Base-by-base conservation (phyloP, 2,329 filamentous ascomycete species). In the Hymenoscyphus scutula region DNA sequence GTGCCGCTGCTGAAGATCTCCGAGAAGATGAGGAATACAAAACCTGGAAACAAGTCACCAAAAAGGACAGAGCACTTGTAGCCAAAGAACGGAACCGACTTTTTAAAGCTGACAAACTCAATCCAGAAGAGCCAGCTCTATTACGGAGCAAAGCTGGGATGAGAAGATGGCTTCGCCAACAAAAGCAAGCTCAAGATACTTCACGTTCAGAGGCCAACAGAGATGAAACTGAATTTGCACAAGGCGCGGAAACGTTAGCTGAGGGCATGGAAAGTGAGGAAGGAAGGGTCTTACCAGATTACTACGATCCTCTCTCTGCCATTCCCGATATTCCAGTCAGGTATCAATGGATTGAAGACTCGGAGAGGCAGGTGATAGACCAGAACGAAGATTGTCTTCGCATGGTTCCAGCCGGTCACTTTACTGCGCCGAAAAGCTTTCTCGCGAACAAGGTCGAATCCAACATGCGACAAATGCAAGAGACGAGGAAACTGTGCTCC, bases 41-140 rank as follows among this genome's bases (percentile, higher is more conserved):
- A 75, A 90, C 95, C 38, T 99, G 96, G 95, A 99, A 98, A 78
- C 94, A 98, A 76, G 92, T 97, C 48, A 99, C 95, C 1, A 98
- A 98, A 78, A 97, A 95, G 74, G 93, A 97, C 72, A 88, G 95
- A 65, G 95, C 95, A 3, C 80, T 89, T 27, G 86, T 94, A 59
- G 90, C 95, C 63, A 92, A 93, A 67, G 91, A 97, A 74, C 86
- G 95, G 34, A 88, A 92, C 75, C 85, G 90, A 45, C 84, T 99
- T 15, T 97, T 99, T 77, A 89, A 89, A 65, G 90, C 89, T 58
- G 89, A 92, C 70, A 91, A 88, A 71, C 81, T 99, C 57, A 96
- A 97, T 72, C 76, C 84, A 0, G 95, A 99, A 32, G 92, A 96
- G 65, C 92, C 92, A 19, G 95, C 95, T 15, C 80, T 98, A 58